Conservation (phyloP, 2,329 filamentous ascomycete species). For the Beauveria scarabaeidicola region DNA sequence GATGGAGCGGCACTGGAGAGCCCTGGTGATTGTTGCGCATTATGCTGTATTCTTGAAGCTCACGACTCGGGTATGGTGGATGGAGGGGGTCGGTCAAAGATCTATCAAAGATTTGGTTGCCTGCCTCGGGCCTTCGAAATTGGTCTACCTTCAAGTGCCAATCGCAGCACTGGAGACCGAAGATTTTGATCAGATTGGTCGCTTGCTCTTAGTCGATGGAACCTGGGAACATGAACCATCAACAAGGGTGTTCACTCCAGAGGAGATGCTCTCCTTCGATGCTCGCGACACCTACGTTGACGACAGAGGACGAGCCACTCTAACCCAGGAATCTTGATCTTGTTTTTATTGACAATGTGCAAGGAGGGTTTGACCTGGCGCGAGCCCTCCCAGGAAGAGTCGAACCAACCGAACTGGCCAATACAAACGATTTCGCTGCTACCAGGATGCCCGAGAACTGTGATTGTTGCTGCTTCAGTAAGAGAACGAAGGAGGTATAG, state of each 20-base stretch:
- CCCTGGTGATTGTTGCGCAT: slow-evolving; percentile 44
- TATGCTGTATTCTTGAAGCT: slow-evolving; percentile 44
- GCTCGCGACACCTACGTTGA: background rate
- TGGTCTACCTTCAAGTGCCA: slow-evolving; percentile 33
- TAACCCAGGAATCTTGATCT: background rate
- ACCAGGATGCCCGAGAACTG: background rate
- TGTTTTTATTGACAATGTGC: background rate
- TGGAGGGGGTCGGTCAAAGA: slow-evolving; percentile 36
- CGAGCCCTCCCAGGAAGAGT: background rate
- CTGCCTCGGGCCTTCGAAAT: slow-evolving; percentile 32
- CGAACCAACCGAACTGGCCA: too few species aligned
- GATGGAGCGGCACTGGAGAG: slow-evolving; percentile 32
- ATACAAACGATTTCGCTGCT: too few species aligned
- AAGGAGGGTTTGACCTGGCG: background rate
- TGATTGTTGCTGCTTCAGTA: background rate
- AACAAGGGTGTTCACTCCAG: background rate
- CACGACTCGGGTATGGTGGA: slow-evolving; percentile 39
- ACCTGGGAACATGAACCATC: background rate
- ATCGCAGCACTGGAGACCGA: slow-evolving; percentile 26
- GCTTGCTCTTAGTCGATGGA: background rate
- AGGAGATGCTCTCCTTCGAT: background rate
- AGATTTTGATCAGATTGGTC: slow-evolving; percentile 13
- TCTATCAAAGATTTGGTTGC: slow-evolving; percentile 35
- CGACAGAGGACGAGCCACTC: background rate
- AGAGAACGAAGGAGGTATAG: background rate